These are phyloP conservation scores for Penicillium riverlandense DNA, from an alignment of 495 filamentous ascomycete species.

Conservation along the genomic window DNA sequence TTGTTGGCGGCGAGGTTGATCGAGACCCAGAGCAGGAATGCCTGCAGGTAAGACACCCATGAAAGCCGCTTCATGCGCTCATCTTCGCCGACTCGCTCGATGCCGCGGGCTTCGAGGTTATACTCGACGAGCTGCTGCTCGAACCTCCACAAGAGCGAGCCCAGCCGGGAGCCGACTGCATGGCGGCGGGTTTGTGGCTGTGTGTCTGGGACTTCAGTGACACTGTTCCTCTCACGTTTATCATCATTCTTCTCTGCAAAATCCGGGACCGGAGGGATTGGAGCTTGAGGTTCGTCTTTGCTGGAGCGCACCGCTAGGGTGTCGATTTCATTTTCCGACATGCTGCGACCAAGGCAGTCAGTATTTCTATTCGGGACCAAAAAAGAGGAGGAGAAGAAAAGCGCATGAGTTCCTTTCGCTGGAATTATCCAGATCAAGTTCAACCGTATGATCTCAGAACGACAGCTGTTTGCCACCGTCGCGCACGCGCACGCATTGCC, in stretches of 20 bases:
- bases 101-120: slow-evolving; percentile 66
- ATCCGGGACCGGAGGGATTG: slow-evolving; percentile 2
- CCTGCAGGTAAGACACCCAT: slow-evolving; percentile 55
- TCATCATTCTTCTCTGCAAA: too few relatives aligned
- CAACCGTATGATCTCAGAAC: slow-evolving; percentile 56
- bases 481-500: too few relatives aligned
- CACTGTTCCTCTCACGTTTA: too few relatives aligned
- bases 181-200: slow-evolving; percentile 2
- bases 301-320: slow-evolving; percentile 21
- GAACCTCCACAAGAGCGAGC: slow-evolving; percentile 25
- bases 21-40: slow-evolving; percentile 64
- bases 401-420: slow-evolving; percentile 55
- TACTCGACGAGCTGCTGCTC: slow-evolving; percentile 42
- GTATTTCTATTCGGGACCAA: slow-evolving; percentile 2
- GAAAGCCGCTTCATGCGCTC: slow-evolving; percentile 48
- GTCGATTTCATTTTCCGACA: slow-evolving; percentile 27
- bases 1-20: slow-evolving; percentile 74
- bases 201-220: neutral
- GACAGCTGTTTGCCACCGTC: slow-evolving; percentile 6
- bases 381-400: slow-evolving; percentile 13
- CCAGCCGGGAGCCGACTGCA: slow-evolving; percentile 21
- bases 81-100: slow-evolving; percentile 58
- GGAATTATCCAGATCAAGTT: slow-evolving; percentile 59
- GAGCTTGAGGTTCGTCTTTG: slow-evolving; percentile 10
- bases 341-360: slow-evolving; percentile 22